Percentiles rank a stretch among this genome's conserved stretches.
These are phyloP conservation scores for Pleurotus citrinopileatus DNA, from an alignment of 768 basidiomycete species.

Conservation along the genomic window DNA sequence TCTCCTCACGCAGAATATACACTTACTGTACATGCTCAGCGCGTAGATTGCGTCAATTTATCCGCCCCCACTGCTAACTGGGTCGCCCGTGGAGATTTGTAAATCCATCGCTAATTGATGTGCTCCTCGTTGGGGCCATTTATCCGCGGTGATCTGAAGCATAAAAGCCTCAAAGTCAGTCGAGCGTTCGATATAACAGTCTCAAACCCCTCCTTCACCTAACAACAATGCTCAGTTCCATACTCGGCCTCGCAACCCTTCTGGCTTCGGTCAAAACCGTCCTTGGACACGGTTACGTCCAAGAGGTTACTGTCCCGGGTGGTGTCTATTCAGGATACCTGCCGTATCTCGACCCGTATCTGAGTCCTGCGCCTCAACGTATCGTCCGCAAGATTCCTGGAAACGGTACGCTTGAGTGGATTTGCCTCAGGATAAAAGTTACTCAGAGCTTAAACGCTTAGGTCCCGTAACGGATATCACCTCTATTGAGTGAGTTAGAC, in stretches of 20 bases:
- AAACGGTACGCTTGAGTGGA: constrained; percentile 20
- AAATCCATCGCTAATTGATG: no score
- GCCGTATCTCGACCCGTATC: constrained; percentile 27
- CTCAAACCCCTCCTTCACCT: not conserved
- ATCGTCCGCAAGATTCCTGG: constrained; percentile 37
- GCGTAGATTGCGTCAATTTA: not conserved
- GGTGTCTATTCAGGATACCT: constrained; percentile 25
- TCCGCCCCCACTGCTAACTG: not conserved
- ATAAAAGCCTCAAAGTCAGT: constrained; percentile 1
- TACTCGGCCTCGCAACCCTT: not conserved
- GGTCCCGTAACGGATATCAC: constrained; percentile 37
- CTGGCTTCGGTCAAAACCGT: constrained; percentile 15
- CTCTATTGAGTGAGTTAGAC: constrained; percentile 31
- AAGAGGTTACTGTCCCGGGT: constrained; percentile 21
- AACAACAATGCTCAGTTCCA: constrained; percentile 1
- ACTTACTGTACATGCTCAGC: no score
- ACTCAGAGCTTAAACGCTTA: constrained; percentile 1
- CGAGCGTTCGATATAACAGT: not conserved
- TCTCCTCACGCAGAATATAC: not conserved
- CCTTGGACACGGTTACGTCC: constrained; percentile 28
- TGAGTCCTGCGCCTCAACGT: constrained; percentile 29
- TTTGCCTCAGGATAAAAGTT: not conserved
- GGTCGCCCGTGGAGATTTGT: no score
- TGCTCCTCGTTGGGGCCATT: not conserved
- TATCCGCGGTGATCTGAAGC: constrained; percentile 2